These are phyloP conservation scores for Vaccinium macrocarpon DNA, from an alignment of 148 eudicot species.

Conservation along the genomic window DNA sequence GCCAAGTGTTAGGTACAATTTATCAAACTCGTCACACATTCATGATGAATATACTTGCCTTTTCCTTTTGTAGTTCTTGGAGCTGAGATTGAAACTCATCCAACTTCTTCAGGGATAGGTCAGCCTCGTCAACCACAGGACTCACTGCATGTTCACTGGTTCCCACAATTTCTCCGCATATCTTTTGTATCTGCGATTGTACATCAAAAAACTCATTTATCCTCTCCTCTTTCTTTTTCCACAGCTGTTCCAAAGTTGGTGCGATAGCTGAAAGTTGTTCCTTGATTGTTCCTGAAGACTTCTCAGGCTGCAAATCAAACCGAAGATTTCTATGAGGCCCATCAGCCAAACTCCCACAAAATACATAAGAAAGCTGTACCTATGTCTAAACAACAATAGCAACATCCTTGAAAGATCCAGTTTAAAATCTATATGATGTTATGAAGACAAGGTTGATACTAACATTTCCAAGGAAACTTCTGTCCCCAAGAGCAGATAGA, in stretches of 20 bases:
- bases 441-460: slow-evolving; percentile 22
- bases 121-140: slow-evolving; percentile 78
- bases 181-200: slow-evolving; percentile 81
- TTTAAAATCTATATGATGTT: neutral
- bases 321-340: slow-evolving; percentile 9
- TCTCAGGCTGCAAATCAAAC: slow-evolving; percentile 69
- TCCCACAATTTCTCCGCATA: slow-evolving; percentile 85
- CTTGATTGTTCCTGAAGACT: slow-evolving; percentile 87
- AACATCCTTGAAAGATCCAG: neutral
- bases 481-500: slow-evolving; percentile 87
- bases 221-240: slow-evolving; percentile 82
- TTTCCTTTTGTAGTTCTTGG: slow-evolving; percentile 93
- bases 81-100: slow-evolving; percentile 86
- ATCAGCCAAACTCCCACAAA: neutral
- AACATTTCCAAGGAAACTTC: slow-evolving; percentile 66
- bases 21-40: neutral
- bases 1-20: neutral
- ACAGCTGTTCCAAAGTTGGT: slow-evolving; percentile 77
- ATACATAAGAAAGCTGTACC: neutral
- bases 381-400: neutral
- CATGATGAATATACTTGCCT: slow-evolving; percentile 36
- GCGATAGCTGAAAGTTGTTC: slow-evolving; percentile 92
- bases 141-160: slow-evolving; percentile 42
- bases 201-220: slow-evolving; percentile 73
- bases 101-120: slow-evolving; percentile 78